Base-by-base conservation (phyloP, 2,329 filamentous ascomycete species). In the Graphilbum fragrans region DNA sequence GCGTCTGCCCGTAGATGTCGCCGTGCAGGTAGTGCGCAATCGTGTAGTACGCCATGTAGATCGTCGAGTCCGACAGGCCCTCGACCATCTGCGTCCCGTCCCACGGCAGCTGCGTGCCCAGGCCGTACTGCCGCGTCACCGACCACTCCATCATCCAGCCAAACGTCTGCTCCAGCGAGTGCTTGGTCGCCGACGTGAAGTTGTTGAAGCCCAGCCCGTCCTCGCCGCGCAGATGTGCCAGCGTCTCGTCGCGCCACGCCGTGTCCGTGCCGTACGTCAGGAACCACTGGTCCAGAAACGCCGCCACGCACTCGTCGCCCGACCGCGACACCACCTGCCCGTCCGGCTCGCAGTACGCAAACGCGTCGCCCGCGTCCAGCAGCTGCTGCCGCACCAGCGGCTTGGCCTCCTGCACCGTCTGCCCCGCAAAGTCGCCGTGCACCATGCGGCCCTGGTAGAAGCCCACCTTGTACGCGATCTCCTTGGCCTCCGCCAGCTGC, bases 81-180 rank as follows among this genome's bases (percentile, higher is more conserved):
- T 98, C 92, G 2, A 98, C 92, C 45, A 96, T 71, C 67, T 93
- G 92, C 50, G 82, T 74, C 41, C 76, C 74, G 53, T 96, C 92
- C 88, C 92, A 98, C 10, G 92, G 92, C 36, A 98, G 76, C 64
- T 87, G 92, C 5, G 90, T 92, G 37, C 92, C 92, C 37, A 96
- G 74, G 57, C 92, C 92, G 52, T 87, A 98, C 9, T 83, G 86
- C 58, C 92, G 75, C 39, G 86, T 85, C 57, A 88, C 95, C 34
- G 92, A 90, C 92, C 92, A 98, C 59, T 92, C 85, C 58, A 85
- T 86, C 47, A 98, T 72, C 92, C 92, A 98, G 59, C 82, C 79
- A 35, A 98, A 69, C 32, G 90, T 88, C 49, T 82, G 80, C 59
- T 87, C 77, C 58, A 96, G 94, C 7, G 76, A 77, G 57, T 88